These are phyloP conservation scores for Podaxis sp. DNA, from an alignment of 768 basidiomycete genomes.

Conservation along the genomic window DNA sequence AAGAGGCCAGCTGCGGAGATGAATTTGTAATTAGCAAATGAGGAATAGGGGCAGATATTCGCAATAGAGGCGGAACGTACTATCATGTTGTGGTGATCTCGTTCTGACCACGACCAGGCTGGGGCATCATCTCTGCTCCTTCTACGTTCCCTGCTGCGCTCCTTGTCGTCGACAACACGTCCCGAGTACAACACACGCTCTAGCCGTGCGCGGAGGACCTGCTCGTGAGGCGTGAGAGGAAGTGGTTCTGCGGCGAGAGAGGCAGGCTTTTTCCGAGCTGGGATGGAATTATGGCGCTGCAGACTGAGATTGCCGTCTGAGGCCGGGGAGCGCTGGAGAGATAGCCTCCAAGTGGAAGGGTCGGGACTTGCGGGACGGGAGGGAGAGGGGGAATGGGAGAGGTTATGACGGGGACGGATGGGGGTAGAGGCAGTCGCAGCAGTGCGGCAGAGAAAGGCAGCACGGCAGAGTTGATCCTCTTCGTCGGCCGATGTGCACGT, in stretches of 20 bases:
- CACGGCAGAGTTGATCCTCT: constrained; percentile 12
- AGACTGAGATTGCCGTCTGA: constrained; percentile 7
- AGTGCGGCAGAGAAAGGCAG: constrained; percentile 16
- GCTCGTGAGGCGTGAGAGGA: constrained; percentile 16
- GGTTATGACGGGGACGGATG: not conserved
- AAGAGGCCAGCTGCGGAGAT: not conserved
- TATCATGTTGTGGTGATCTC: not conserved
- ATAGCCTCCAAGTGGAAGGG: constrained; percentile 3
- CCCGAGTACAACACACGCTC: constrained; percentile 16
- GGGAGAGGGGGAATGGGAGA: constrained; percentile 6
- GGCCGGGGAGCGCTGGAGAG: constrained; percentile 13
- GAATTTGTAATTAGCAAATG: not conserved
- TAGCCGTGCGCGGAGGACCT: constrained; percentile 18
- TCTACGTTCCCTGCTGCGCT: constrained; percentile 4
- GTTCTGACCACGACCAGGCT: constrained; percentile 8
- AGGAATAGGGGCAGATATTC: not conserved
- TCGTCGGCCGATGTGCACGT: constrained; percentile 8
- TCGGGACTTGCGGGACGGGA: constrained; percentile 11
- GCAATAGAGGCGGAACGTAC: not conserved
- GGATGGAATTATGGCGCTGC: constrained; percentile 8
- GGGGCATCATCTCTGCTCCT: not conserved
- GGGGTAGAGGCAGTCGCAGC: constrained; percentile 9
- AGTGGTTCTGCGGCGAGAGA: not conserved
- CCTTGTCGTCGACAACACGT: constrained; percentile 1
- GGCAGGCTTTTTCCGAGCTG: not conserved